Evolutionary conservation across 139 green algal genomes (phyloP).

Genomic region (Parachlorella kessleri): DNA sequence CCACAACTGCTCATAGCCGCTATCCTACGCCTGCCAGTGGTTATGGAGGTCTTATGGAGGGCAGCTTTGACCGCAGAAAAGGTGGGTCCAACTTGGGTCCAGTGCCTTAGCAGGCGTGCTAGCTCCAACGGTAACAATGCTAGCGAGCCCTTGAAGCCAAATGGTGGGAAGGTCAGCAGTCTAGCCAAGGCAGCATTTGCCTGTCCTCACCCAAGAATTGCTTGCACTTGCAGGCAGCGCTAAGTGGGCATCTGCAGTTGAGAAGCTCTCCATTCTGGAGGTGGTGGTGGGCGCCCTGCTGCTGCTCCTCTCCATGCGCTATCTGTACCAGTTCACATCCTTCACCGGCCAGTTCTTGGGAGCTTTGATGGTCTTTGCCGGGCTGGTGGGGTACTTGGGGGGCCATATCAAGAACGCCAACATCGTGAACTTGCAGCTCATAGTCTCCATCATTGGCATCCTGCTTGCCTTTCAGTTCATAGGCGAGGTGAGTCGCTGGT

Average conservation of each 20-base stretch:
- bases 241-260: background rate
- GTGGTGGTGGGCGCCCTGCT: background rate
- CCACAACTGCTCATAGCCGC: background rate
- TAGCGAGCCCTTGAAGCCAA: too few species aligned
- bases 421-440: constrained; percentile 35
- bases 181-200: too few species aligned
- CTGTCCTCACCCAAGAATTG: too few species aligned
- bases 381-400: constrained; percentile 27
- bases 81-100: too few species aligned
- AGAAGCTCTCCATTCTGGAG: background rate
- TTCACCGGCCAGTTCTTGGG: constrained; percentile 33
- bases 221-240: background rate
- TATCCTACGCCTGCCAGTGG: background rate
- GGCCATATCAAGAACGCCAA: constrained; percentile 10
- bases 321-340: constrained; percentile 33
- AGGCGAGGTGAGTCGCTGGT: constrained; percentile 26
- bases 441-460: constrained; percentile 45
- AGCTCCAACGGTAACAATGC: too few species aligned
- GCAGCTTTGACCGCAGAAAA: background rate
- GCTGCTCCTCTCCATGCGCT: background rate
- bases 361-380: background rate
- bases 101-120: too few species aligned
- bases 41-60: background rate
- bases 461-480: constrained; percentile 48
- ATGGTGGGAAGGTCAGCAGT: too few species aligned